Evolutionary conservation across 768 basidiomycete genomes (phyloP).

Genomic region (Lepiota brunneoincarnata): DNA sequence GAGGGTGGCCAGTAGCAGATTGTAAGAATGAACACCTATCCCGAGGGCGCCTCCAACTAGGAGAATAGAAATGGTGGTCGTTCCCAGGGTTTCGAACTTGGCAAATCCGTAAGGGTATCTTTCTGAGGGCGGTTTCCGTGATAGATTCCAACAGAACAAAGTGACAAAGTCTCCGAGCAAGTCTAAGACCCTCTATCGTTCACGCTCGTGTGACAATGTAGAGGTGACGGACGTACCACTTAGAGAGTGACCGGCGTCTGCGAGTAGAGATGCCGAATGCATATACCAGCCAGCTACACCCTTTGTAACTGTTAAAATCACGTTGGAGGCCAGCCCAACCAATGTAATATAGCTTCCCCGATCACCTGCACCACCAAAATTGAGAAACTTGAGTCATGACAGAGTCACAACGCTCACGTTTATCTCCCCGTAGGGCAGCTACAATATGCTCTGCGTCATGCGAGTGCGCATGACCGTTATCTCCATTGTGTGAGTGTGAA

Average conservation of each 20-base stretch:
- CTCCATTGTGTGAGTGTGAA: conserved; percentile 56
- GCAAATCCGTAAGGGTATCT: conserved; percentile 86
- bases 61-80: conserved; percentile 84
- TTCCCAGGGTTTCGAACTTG: conserved; percentile 95
- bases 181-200: conserved; percentile 39
- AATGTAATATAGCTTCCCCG: conserved; percentile 82
- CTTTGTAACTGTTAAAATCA: conserved; percentile 79
- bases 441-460: conserved; percentile 69
- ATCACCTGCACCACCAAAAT: conserved; percentile 50
- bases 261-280: conserved; percentile 88
- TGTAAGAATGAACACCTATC: conserved; percentile 88
- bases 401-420: conserved; percentile 30
- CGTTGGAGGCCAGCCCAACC: conserved; percentile 79
- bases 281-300: conserved; percentile 86
- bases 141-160: conserved; percentile 83
- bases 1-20: conserved; percentile 75
- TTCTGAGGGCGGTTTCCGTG: conserved; percentile 74
- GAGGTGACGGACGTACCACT: conserved; percentile 56
- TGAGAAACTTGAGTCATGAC: not conserved
- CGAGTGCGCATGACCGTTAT: conserved; percentile 51
- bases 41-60: conserved; percentile 82
- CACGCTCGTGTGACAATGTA: not conserved
- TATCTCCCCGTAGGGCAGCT: conserved; percentile 55
- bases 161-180: conserved; percentile 90
- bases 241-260: conserved; percentile 90